Base-by-base conservation (phyloP, 495 filamentous ascomycete species). In the Penicillium herquei region DNA sequence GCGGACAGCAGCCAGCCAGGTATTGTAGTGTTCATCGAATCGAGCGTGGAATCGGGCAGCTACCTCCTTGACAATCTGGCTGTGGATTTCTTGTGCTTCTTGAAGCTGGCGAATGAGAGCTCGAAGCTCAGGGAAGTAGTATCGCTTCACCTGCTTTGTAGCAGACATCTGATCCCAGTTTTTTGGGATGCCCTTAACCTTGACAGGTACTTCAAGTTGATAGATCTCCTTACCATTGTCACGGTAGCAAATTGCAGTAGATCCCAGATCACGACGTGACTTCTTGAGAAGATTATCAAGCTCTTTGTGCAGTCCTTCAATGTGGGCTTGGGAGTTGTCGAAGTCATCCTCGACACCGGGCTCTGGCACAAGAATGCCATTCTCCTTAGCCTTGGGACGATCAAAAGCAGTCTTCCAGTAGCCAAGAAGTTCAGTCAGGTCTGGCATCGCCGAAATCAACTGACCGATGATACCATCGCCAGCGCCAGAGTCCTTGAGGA, bases 191-290 rank as follows among this genome's bases (percentile, higher is more conserved):
- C 75, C 75, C 67, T 92, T 96, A 66, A 92, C 79, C 41, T 91
- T 87, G 60, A 88, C 84, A 0, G 95, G 95, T 0, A 90, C 88
- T 68, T 99, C 95, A 3, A 99, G 82, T 69, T 97, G 91, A 67
- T 96, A 99, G 46, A 97, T 89, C 64, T 99, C 95, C 70, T 98
- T 99, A 26, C 95, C 95, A 34, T 91, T 89, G 66, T 98, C 90
- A 30, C 84, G 85, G 73, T 88, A 99, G 55, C 82, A 84, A 59
- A 98, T 87, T 2, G 89, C 85, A 34, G 69, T 79, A 7, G 81
- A 86, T 0, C 78, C 78, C 8, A 96, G 70, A 17, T 89, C 82
- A 26, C 82, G 78, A 51, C 88, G 85, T 40, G 85, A 83, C 61
- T 83, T 79, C 55, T 87, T 87, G 7, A 97, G 76, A 1, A 96